Percentiles rank a stretch among this genome's conserved stretches.
Evolutionary conservation across 1,284 basidiomycete genomes (phyloP).

Genomic region (Malassezia pachydermatis): DNA sequence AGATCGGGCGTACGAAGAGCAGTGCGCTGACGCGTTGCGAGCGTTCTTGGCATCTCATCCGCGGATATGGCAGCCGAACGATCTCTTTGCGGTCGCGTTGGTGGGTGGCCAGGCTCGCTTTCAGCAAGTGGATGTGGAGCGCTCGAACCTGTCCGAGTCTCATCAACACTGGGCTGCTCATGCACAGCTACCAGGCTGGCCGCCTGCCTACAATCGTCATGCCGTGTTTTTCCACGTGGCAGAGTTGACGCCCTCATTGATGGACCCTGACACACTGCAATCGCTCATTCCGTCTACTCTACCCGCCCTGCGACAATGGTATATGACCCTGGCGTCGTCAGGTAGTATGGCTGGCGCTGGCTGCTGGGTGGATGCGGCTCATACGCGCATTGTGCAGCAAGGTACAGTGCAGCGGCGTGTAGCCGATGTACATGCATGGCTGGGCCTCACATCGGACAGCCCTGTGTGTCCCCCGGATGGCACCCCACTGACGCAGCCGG

Average conservation of each 20-base stretch:
- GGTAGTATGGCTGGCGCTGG: neutral
- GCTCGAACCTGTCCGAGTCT: slow-evolving; percentile 40
- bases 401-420: slow-evolving; percentile 64
- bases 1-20: slow-evolving; percentile 62
- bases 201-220: slow-evolving; percentile 35
- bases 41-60: slow-evolving; percentile 57
- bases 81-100: slow-evolving; percentile 66
- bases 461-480: slow-evolving; percentile 21
- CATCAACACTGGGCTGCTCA: slow-evolving; percentile 20
- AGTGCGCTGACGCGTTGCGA: slow-evolving; percentile 63
- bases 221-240: slow-evolving; percentile 69
- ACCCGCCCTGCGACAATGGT: slow-evolving; percentile 11
- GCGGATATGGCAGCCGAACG: slow-evolving; percentile 66
- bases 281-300: neutral
- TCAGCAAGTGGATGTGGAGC: slow-evolving; percentile 24
- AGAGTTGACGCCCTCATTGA: slow-evolving; percentile 57
- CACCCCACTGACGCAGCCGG: slow-evolving; percentile 19
- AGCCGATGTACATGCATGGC: slow-evolving; percentile 57
- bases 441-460: slow-evolving; percentile 51
- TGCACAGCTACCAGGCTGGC: slow-evolving; percentile 1
- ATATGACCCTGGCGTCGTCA: slow-evolving; percentile 1
- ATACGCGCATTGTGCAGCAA: slow-evolving; percentile 67
- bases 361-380: slow-evolving; percentile 56
- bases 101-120: slow-evolving; percentile 51
- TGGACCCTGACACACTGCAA: slow-evolving; percentile 6